A percentile compares a stretch with the other conserved stretches of the same genome.
Evolutionary conservation across 805 yeast genomes (phyloP).

Genomic region (Wickerhamomyces strasburgensis): DNA sequence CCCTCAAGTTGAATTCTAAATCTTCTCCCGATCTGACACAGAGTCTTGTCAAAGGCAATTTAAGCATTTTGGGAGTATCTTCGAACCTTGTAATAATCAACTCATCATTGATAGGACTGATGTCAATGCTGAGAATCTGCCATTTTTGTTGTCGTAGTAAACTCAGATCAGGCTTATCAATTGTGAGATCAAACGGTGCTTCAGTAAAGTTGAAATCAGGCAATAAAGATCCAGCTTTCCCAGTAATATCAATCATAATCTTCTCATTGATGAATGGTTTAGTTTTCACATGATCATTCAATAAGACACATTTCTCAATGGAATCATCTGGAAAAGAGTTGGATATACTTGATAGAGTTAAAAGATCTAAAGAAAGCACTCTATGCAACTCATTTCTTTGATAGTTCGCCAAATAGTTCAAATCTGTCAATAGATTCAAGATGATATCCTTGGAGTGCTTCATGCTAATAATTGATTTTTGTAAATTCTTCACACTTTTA

Average conservation of each 20-base stretch:
- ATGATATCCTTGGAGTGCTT: slow-evolving; percentile 20
- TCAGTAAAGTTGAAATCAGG: slow-evolving; percentile 17
- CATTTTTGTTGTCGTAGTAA: slow-evolving; percentile 40
- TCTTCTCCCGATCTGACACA: slow-evolving; percentile 40
- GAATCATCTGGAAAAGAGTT: slow-evolving; percentile 16
- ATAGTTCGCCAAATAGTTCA: slow-evolving; percentile 23
- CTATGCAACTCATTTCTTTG: slow-evolving; percentile 24
- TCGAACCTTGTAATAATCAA: slow-evolving; percentile 47
- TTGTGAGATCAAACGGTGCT: background rate
- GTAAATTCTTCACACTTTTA: slow-evolving; percentile 20
- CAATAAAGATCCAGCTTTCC: slow-evolving; percentile 7
- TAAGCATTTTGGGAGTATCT: slow-evolving; percentile 40
- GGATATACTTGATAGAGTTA: slow-evolving; percentile 25
- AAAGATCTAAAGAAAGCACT: slow-evolving; percentile 19
- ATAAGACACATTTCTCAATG: slow-evolving; percentile 18
- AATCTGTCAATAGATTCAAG: slow-evolving; percentile 13
- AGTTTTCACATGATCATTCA: slow-evolving; percentile 25
- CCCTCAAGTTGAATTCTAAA: slow-evolving; percentile 36
- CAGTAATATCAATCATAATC: slow-evolving; percentile 17
- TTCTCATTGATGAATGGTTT: slow-evolving; percentile 26
- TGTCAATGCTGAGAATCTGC: slow-evolving; percentile 57
- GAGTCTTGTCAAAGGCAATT: slow-evolving; percentile 57
- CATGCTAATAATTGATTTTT: slow-evolving; percentile 19
- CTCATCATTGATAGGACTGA: slow-evolving; percentile 53
- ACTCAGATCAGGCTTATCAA: slow-evolving; percentile 6